Conservation (phyloP, 2,329 filamentous ascomycete genomes). For the Monilinia aucupariae region DNA sequence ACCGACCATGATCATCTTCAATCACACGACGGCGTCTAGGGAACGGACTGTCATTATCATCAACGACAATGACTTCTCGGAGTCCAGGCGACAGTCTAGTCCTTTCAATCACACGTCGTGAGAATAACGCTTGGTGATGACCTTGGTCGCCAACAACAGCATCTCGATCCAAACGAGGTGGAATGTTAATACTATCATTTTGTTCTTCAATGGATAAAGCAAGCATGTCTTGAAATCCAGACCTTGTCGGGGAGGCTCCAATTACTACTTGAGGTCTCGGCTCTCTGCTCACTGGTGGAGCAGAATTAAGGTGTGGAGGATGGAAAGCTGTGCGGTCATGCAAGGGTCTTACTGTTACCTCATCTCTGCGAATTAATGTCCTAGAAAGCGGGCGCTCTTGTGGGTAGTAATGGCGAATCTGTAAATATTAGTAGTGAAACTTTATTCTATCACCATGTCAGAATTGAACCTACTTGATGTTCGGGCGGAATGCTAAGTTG, state of each 20-base stretch:
- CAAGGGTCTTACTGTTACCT: constrained; percentile 29
- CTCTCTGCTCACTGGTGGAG: constrained; percentile 22
- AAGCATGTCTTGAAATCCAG: constrained; percentile 33
- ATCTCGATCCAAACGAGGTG: constrained; percentile 24
- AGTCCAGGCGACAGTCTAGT: constrained; percentile 25
- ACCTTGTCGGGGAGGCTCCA: constrained; percentile 27
- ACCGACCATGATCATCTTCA: constrained; percentile 29
- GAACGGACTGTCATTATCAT: constrained; percentile 33
- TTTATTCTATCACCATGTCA: neutral
- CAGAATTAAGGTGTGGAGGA: constrained; percentile 20
- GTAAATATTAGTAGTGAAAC: constrained; percentile 10
- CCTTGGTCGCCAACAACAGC: constrained; percentile 17
- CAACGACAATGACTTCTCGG: constrained; percentile 31
- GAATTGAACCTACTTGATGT: constrained; percentile 11
- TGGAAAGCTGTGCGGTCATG: constrained; percentile 26
- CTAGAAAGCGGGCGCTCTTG: constrained; percentile 21
- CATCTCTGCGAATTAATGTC: constrained; percentile 22
- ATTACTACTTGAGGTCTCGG: constrained; percentile 31
- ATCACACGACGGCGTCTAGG: constrained; percentile 31
- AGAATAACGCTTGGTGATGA: constrained; percentile 23
- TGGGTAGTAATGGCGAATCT: constrained; percentile 19
- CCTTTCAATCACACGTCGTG: constrained; percentile 23
- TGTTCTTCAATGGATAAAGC: constrained; percentile 34
- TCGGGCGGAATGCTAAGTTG: constrained; percentile 5
- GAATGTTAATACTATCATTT: constrained; percentile 24